These are phyloP conservation scores for Mrakia gelida DNA, from an alignment of 768 basidiomycete genomes.

Conservation along the genomic window DNA sequence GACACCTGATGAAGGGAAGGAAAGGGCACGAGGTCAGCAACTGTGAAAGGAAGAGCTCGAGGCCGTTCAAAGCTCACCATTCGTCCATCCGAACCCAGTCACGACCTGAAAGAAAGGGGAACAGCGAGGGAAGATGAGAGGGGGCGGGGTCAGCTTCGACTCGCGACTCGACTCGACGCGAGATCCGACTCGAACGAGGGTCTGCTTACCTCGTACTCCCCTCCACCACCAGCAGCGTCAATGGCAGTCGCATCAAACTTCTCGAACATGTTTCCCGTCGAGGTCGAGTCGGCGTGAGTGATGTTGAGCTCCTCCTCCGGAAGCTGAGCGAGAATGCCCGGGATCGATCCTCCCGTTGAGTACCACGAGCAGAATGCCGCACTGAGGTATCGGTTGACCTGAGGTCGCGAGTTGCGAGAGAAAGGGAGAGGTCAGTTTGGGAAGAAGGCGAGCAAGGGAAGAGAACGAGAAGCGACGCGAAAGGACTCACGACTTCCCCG, in stretches of 20 bases:
- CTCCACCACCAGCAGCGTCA: slow-evolving; percentile 45
- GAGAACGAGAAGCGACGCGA: too few relatives aligned
- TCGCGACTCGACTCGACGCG: too few relatives aligned
- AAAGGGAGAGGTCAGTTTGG: slow-evolving; percentile 46
- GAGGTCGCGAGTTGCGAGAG: too few relatives aligned
- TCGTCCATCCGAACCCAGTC: slow-evolving; percentile 82
- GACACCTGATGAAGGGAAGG: not conserved
- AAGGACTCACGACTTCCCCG: slow-evolving; percentile 57
- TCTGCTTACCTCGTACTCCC: slow-evolving; percentile 32
- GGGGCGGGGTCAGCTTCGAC: too few relatives aligned
- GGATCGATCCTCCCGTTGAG: slow-evolving; percentile 81
- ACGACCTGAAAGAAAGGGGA: not conserved
- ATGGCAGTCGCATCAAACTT: slow-evolving; percentile 74
- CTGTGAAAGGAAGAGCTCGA: not conserved
- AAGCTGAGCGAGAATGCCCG: slow-evolving; percentile 62
- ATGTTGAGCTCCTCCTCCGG: slow-evolving; percentile 44
- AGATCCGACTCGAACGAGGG: too few relatives aligned
- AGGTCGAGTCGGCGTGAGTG: not conserved
- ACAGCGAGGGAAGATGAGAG: too few relatives aligned
- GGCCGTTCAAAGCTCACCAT: slow-evolving; percentile 50
- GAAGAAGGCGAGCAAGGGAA: slow-evolving; percentile 50
- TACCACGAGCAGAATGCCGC: slow-evolving; percentile 87
- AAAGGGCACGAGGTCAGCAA: not conserved
- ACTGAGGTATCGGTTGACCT: slow-evolving; percentile 70
- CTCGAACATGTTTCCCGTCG: slow-evolving; percentile 66